These are phyloP conservation scores for Colletotrichum shisoi DNA, from an alignment of 2,329 filamentous ascomycete genomes.

Conservation along the genomic window DNA sequence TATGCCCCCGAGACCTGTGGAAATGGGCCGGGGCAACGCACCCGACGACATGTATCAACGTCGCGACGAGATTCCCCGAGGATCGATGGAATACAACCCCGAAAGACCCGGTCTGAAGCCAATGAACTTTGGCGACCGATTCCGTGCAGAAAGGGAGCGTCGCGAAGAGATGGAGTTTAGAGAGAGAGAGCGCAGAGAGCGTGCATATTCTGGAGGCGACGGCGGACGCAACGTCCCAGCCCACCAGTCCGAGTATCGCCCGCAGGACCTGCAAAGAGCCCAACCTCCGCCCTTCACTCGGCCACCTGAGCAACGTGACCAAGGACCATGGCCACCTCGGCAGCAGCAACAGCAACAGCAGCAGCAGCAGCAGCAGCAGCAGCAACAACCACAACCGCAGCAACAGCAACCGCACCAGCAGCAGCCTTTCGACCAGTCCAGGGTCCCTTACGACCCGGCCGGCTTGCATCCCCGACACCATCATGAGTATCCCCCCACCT, in stretches of 20 bases:
- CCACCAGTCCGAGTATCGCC: conserved; percentile 57
- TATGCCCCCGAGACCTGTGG: conserved; percentile 56
- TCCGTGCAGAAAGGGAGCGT: conserved; percentile 58
- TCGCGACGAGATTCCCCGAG: conserved; percentile 56
- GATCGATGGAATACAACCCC: conserved; percentile 60
- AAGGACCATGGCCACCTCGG: conserved; percentile 46
- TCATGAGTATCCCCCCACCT: conserved; percentile 59
- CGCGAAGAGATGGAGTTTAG: conserved; percentile 55
- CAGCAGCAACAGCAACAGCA: conserved; percentile 9
- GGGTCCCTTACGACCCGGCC: conserved; percentile 55
- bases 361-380: conserved; percentile 44
- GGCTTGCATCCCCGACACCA: conserved; percentile 54
- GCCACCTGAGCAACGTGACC: conserved; percentile 54
- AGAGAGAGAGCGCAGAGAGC: conserved; percentile 55
- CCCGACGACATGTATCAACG: conserved; percentile 57
- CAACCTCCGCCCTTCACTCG: conserved; percentile 54
- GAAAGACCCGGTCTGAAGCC: conserved; percentile 58
- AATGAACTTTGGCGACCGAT: conserved; percentile 62
- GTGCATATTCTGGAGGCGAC: conserved; percentile 60
- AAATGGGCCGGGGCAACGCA: conserved; percentile 54
- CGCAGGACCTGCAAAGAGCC: conserved; percentile 48
- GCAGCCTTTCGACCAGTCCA: conserved; percentile 53
- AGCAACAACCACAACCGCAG: conserved; percentile 23
- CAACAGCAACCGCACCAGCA: background rate
- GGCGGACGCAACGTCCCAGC: conserved; percentile 55